Conservation (phyloP, 257 asterid genomes). For the Solanum pimpinellifolium region DNA sequence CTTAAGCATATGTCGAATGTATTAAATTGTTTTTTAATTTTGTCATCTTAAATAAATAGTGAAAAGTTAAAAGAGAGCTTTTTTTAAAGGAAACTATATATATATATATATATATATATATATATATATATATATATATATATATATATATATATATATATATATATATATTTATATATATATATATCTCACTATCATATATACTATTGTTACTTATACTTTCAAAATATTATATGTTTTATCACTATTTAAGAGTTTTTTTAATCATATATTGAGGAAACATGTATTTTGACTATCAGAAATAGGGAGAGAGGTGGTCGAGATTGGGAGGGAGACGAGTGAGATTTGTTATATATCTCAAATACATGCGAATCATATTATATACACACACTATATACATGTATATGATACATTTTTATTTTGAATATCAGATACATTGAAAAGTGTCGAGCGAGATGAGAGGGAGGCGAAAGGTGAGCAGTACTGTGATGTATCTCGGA, state of each 20-base stretch:
- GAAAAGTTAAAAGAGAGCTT: neutral
- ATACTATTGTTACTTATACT: neutral
- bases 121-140: too few species aligned
- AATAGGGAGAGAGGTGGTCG: neutral
- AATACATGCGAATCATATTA: neutral
- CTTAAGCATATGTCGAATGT: neutral
- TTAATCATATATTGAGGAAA: too few species aligned
- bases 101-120: too few species aligned
- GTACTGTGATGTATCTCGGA: too few species aligned
- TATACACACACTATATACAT: neutral
- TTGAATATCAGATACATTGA: neutral
- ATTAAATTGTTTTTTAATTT: neutral
- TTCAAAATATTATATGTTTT: too few species aligned
- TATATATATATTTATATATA: too few species aligned
- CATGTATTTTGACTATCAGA: neutral
- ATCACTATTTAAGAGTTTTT: too few species aligned
- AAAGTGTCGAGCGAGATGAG: too few species aligned
- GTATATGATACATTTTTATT: neutral
- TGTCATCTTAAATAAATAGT: neutral
- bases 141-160: too few species aligned
- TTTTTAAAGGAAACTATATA: neutral
- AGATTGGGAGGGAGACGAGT: neutral
- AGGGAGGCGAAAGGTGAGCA: neutral
- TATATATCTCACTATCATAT: neutral
- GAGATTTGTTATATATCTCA: too few species aligned